Evolutionary conservation across 805 yeast genomes (phyloP).

Genomic region (Grigorovia yakushimaensis): DNA sequence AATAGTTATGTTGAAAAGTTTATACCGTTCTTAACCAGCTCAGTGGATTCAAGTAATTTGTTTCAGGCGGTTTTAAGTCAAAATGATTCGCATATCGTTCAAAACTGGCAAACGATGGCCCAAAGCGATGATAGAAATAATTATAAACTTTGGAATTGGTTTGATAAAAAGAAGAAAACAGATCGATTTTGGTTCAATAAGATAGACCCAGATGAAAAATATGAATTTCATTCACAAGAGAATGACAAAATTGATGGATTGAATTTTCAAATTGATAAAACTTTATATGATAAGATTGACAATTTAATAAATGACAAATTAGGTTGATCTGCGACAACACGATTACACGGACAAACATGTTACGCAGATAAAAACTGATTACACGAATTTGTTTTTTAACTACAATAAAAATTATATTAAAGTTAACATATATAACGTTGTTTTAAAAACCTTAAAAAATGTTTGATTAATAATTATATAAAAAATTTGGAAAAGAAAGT

Average conservation of each 20-base stretch:
- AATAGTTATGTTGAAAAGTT: slow-evolving; percentile 31
- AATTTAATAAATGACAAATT: no score
- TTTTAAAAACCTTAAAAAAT: no score
- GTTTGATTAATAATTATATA: no score
- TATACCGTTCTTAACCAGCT: slow-evolving; percentile 51
- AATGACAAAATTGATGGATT: not conserved
- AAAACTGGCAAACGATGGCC: not conserved
- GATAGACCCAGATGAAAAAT: not conserved
- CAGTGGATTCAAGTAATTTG: slow-evolving; percentile 17
- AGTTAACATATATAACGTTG: no score
- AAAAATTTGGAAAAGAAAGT: no score
- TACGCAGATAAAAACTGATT: no score
- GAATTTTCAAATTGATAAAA: not conserved
- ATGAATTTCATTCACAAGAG: not conserved
- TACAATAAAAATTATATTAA: no score
- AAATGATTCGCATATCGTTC: not conserved
- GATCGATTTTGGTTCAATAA: not conserved
- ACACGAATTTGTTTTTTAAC: no score
- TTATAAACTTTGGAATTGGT: not conserved
- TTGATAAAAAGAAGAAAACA: not conserved
- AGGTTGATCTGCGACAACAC: no score
- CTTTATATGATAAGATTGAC: not conserved
- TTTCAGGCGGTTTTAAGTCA: not conserved
- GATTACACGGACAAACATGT: no score
- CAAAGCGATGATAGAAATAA: not conserved